Evolutionary conservation across 2,329 filamentous ascomycete genomes (phyloP).

Genomic region (Penicillium sp.): DNA sequence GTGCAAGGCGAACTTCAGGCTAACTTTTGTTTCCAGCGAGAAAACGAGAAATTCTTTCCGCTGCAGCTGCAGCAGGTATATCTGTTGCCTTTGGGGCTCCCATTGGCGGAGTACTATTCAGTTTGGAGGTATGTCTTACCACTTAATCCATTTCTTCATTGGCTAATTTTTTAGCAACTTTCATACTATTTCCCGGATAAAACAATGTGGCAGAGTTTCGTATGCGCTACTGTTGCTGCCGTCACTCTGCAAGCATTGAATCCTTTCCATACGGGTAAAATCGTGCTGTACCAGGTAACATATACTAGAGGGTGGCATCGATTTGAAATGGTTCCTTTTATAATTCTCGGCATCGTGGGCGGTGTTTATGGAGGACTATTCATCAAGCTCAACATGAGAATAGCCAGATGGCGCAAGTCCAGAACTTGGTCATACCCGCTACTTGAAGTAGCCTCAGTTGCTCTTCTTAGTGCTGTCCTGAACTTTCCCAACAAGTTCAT

Average conservation of each 20-base stretch:
- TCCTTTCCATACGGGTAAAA: constrained; percentile 90
- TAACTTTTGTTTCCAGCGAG: constrained; percentile 59
- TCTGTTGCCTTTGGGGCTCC: constrained; percentile 92
- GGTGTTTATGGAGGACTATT: constrained; percentile 94
- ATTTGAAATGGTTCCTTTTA: constrained; percentile 88
- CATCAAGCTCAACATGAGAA: constrained; percentile 86
- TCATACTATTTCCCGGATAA: constrained; percentile 99
- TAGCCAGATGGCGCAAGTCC: constrained; percentile 75
- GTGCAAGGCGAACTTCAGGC: constrained; percentile 17
- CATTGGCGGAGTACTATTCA: constrained; percentile 92
- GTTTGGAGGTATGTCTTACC: constrained; percentile 65
- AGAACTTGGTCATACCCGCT: constrained; percentile 69
- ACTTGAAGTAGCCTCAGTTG: constrained; percentile 72
- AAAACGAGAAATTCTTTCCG: constrained; percentile 88
- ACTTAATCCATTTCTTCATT: not conserved
- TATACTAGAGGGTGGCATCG: constrained; percentile 90
- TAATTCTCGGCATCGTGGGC: constrained; percentile 78
- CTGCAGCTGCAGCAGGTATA: constrained; percentile 86
- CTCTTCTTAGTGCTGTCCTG: constrained; percentile 77
- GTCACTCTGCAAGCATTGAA: constrained; percentile 90
- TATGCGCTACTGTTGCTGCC: constrained; percentile 98
- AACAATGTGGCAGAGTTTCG: constrained; percentile 99
- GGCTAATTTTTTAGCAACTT: constrained; percentile 57
- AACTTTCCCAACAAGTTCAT: constrained; percentile 97
- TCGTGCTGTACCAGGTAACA: constrained; percentile 92